Conservation (phyloP, 2,329 filamentous ascomycete species). For the Pseudocercospora cruenta region DNA sequence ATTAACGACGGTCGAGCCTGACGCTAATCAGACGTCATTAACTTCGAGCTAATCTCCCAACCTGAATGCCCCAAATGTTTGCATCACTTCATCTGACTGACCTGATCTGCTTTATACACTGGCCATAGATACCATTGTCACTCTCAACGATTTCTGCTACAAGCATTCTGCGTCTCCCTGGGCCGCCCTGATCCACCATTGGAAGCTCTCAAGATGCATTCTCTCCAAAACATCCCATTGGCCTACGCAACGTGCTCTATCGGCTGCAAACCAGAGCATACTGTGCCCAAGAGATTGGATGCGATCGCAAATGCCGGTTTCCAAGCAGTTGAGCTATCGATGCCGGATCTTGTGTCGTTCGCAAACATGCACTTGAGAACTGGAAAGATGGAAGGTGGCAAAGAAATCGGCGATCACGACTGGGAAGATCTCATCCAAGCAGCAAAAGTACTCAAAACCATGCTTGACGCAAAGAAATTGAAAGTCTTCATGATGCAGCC, state of each 20-base stretch:
- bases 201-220: conserved; percentile 17
- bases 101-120: neutral
- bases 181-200: neutral
- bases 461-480: conserved; percentile 60
- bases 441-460: conserved; percentile 56
- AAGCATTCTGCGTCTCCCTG: neutral
- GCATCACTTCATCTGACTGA: neutral
- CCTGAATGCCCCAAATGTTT: neutral
- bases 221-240: conserved; percentile 48
- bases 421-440: conserved; percentile 62
- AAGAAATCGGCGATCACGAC: conserved; percentile 59
- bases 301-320: conserved; percentile 70
- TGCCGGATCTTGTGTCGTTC: conserved; percentile 71
- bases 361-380: conserved; percentile 56
- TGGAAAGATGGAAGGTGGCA: neutral
- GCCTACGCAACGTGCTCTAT: conserved; percentile 63
- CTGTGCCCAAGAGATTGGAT: conserved; percentile 62
- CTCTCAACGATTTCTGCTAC: neutral
- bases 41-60: too few species aligned
- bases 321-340: conserved; percentile 71
- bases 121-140: neutral
- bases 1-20: neutral
- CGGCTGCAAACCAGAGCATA: conserved; percentile 52
- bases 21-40: neutral
- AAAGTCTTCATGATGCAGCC: conserved; percentile 74